Evolutionary conservation across 2,329 filamentous ascomycete species (phyloP).

Genomic region (Botrytis tulipae): DNA sequence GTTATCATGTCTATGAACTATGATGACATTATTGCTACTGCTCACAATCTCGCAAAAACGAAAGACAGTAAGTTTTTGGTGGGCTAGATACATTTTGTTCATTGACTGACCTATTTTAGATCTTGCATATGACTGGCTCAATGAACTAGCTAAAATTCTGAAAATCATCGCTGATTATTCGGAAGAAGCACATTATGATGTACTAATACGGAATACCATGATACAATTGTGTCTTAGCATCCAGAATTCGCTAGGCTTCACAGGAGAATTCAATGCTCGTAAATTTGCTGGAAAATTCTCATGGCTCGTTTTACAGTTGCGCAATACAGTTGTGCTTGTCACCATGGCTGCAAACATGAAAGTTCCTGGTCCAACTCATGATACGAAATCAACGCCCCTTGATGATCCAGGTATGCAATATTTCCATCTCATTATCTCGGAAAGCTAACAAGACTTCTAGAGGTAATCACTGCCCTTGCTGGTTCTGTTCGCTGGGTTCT

Average conservation of each 20-base stretch:
- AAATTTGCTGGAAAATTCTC: constrained; percentile 71
- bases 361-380: constrained; percentile 49
- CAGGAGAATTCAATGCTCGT: constrained; percentile 59
- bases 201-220: constrained; percentile 68
- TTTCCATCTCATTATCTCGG: background rate
- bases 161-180: constrained; percentile 80
- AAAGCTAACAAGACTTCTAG: constrained; percentile 41
- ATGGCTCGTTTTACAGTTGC: constrained; percentile 70
- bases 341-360: constrained; percentile 57
- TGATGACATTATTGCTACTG: constrained; percentile 71
- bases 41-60: constrained; percentile 41
- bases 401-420: constrained; percentile 58
- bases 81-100: background rate
- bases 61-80: constrained; percentile 30
- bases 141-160: constrained; percentile 66
- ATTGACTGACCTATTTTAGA: constrained; percentile 42
- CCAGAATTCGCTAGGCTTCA: constrained; percentile 74
- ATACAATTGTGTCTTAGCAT: constrained; percentile 77
- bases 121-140: constrained; percentile 61
- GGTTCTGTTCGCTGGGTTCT: constrained; percentile 78
- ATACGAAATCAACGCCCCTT: constrained; percentile 53
- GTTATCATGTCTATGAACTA: constrained; percentile 51
- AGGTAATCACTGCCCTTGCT: constrained; percentile 69
- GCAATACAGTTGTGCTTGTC: constrained; percentile 66
- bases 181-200: constrained; percentile 68